Evolutionary conservation across 2,329 filamentous ascomycete species (phyloP), one percentile per base, ranked within the genome.

Genomic region (Torrubiella hemipterigena): DNA sequence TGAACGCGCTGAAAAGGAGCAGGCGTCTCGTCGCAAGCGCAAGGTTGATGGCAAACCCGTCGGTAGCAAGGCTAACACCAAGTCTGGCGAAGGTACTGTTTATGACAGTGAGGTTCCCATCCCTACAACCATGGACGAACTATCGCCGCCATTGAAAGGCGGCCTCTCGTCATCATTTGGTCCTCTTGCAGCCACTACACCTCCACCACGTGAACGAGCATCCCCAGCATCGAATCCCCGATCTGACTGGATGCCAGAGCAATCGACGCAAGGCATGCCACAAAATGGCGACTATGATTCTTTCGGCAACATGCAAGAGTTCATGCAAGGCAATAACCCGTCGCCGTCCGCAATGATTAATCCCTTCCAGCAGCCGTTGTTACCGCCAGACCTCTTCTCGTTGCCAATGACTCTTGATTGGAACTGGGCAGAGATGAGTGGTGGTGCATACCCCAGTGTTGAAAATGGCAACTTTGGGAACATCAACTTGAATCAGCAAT

Each of bases 351-450:
- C 26, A n/a, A 37, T 53, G 29, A 38, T 48, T 26, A 37, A 36
- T 12, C 39, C 46, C 6, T 86, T 87, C 48, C 80, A 87, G 46
- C 82, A 93, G 42, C 87, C 87, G 0, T 80, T 94, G 46, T 74
- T 96, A 15, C 89, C 91, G 5, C 85, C 89, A 45, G 91, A 96
- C 56, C 58, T 96, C 17, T 98, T 91, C 76, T 81, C 89, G 52
- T 78, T 96, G 73, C 87, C 89, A 2, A 93, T 94, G 78, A 93
- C 84, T 3, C 68, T 96, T 15, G 89, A 96, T 50, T 95, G 87
- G 86, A 85, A 72, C 47, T 78, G 73, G 70, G 72, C 73, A 2
- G 73, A 77, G 51, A 75, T 78, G 64, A 76, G 69, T 19, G 72
- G 73, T n/a, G 73, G 72, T 8, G 63, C 65, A 3, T 77, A 77